These are phyloP conservation scores for Xylariaceae sp. DNA, from an alignment of 2,329 filamentous ascomycete species.

Conservation along the genomic window DNA sequence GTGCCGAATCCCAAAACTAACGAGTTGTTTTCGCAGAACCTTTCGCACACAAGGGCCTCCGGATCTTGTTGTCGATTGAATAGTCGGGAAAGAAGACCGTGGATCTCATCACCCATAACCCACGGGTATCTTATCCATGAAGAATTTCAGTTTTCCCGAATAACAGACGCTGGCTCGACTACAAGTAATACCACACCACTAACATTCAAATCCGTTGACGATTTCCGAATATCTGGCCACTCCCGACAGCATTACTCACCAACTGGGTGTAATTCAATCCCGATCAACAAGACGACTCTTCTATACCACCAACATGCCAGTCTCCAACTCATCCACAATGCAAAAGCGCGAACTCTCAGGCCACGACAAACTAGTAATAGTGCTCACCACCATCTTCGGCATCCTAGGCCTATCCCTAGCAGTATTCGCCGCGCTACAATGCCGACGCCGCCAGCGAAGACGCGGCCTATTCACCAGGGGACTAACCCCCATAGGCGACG, in stretches of 20 bases:
- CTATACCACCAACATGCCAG: neutral
- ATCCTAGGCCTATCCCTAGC: slow-evolving; percentile 43
- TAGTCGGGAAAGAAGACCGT: no score
- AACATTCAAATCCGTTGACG: slow-evolving; percentile 1
- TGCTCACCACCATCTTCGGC: slow-evolving; percentile 47
- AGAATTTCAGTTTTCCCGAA: neutral
- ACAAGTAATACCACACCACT: neutral
- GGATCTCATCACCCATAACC: neutral
- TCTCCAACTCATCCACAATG: slow-evolving; percentile 18
- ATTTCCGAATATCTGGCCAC: neutral
- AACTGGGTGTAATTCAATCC: neutral
- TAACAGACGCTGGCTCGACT: slow-evolving; percentile 12
- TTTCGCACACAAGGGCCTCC: no score
- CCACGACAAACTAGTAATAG: slow-evolving; percentile 45
- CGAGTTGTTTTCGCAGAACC: no score
- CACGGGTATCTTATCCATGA: slow-evolving; percentile 7
- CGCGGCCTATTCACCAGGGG: slow-evolving; percentile 48
- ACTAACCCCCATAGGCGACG: slow-evolving; percentile 59
- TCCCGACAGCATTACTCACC: neutral
- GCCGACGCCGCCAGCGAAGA: slow-evolving; percentile 39
- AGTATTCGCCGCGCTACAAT: slow-evolving; percentile 36
- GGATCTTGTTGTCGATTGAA: no score
- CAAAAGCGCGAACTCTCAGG: slow-evolving; percentile 20
- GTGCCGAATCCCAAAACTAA: no score
- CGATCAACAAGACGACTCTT: neutral